Percentiles rank a stretch among this genome's conserved stretches.
phyloP scores from a whole-genome alignment of 2,329 filamentous ascomycete species.

The Chaetothyriales sp. region DNA sequence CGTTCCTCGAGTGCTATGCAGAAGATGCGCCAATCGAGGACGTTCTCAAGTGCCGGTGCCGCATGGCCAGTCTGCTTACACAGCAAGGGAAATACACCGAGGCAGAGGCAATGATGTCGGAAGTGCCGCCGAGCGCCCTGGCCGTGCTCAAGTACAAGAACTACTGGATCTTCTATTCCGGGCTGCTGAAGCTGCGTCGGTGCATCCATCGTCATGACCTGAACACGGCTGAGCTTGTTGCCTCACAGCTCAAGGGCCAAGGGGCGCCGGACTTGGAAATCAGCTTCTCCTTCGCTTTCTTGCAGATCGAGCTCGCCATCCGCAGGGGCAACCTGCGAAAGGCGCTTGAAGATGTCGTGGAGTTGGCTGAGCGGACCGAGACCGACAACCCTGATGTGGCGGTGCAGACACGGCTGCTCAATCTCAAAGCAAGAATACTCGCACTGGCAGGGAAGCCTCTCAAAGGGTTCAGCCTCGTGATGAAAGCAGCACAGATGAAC shows the following conservation, averaged over 20 bases:
- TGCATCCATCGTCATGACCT: constrained; percentile 37
- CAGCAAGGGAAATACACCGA: constrained; percentile 56
- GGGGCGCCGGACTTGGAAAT: constrained; percentile 43
- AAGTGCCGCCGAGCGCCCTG: constrained; percentile 45
- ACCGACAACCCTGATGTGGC: constrained; percentile 46
- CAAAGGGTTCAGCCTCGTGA: constrained; percentile 59
- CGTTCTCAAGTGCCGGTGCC: constrained; percentile 56
- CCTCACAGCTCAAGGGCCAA: constrained; percentile 41
- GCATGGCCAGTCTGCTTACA: constrained; percentile 50
- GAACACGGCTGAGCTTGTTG: constrained; percentile 39
- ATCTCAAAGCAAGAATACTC: constrained; percentile 57
- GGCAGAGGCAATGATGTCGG: constrained; percentile 46
- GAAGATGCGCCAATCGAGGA: constrained; percentile 57
- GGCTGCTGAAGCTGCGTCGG: constrained; percentile 28
- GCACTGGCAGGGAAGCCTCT: constrained; percentile 53
- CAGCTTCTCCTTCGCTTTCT: constrained; percentile 41
- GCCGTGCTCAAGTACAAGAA: constrained; percentile 66
- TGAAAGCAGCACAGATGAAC: constrained; percentile 60
- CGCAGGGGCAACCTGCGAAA: constrained; percentile 36
- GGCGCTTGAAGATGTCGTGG: constrained; percentile 41
- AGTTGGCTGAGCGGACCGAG: constrained; percentile 35
- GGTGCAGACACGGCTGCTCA: constrained; percentile 54
- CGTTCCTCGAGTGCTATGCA: constrained; percentile 60
- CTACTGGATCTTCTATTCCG: constrained; percentile 28
- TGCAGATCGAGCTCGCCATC: constrained; percentile 45